phyloP scores from a whole-genome alignment of 2,329 filamentous ascomycete species.

The Lomentospora prolificans region DNA sequence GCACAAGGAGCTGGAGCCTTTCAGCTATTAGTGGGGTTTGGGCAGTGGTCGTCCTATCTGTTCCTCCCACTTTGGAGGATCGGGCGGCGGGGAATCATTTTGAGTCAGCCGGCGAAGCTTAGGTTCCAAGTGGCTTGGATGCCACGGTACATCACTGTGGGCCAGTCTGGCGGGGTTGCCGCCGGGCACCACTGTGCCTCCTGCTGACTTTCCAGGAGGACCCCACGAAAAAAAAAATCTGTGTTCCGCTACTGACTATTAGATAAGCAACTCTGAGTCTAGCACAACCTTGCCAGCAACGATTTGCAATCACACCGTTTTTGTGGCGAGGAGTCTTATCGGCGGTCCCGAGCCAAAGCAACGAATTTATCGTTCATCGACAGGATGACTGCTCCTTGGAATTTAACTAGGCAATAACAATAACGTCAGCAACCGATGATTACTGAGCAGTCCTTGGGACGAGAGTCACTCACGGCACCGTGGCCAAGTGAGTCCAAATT shows the following conservation, averaged over 20 bases:
- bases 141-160: too few species aligned
- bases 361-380: not conserved
- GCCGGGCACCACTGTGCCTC: not conserved
- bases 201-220: too few species aligned
- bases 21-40: too few species aligned
- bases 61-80: too few species aligned
- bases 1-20: too few species aligned
- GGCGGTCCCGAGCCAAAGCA: not conserved
- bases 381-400: not conserved
- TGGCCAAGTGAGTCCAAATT: too few species aligned
- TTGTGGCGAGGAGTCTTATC: not conserved
- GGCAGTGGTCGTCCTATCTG: too few species aligned
- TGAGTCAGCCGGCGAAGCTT: slow-evolving; percentile 2
- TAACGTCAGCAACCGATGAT: too few species aligned
- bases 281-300: not conserved
- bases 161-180: not conserved
- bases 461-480: too few species aligned
- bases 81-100: not conserved
- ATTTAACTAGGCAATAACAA: not conserved
- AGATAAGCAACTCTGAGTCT: not conserved
- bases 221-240: not conserved
- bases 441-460: too few species aligned
- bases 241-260: not conserved
- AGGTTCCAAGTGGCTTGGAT: too few species aligned
- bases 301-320: too few species aligned